Conservation (phyloP, 2,329 filamentous ascomycete genomes). For the Colletotrichum abscissum region DNA sequence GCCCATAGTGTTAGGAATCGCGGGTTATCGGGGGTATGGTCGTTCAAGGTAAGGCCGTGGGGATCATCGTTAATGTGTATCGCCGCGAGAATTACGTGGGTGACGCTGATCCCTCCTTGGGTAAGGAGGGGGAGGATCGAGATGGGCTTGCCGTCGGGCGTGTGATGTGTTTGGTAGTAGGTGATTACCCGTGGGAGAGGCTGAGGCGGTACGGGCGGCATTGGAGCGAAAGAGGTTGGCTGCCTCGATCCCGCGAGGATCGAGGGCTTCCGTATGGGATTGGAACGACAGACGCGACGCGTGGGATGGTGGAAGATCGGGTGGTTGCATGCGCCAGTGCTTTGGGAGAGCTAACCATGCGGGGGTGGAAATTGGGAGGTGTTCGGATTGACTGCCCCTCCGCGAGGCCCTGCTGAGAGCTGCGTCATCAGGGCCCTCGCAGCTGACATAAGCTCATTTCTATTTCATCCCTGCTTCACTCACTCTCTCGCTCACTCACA, state of each 20-base stretch:
- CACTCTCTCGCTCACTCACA: background rate
- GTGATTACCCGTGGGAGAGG: constrained; percentile 60
- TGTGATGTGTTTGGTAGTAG: constrained; percentile 68
- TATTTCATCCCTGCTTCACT: background rate
- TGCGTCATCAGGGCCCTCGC: background rate
- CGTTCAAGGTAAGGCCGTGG: constrained; percentile 79
- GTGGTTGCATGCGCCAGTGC: background rate
- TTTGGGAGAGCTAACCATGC: background rate
- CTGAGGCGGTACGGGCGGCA: constrained; percentile 34
- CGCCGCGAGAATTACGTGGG: constrained; percentile 88
- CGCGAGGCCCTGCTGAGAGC: background rate
- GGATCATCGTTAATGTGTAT: constrained; percentile 82
- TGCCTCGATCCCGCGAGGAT: constrained; percentile 2
- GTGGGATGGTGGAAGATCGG: background rate
- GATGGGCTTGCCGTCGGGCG: constrained; percentile 55
- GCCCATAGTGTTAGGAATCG: constrained; percentile 81
- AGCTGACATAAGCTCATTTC: background rate
- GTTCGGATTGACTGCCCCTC: background rate
- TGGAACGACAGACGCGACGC: background rate
- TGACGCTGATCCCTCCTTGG: constrained; percentile 62
- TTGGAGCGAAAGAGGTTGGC: background rate
- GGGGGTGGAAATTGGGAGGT: background rate
- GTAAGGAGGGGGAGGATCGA: constrained; percentile 65
- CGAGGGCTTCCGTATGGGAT: background rate
- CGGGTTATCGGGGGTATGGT: constrained; percentile 75